These are phyloP conservation scores for Candida loeiensis DNA, from an alignment of 805 yeast genomes.

Conservation along the genomic window DNA sequence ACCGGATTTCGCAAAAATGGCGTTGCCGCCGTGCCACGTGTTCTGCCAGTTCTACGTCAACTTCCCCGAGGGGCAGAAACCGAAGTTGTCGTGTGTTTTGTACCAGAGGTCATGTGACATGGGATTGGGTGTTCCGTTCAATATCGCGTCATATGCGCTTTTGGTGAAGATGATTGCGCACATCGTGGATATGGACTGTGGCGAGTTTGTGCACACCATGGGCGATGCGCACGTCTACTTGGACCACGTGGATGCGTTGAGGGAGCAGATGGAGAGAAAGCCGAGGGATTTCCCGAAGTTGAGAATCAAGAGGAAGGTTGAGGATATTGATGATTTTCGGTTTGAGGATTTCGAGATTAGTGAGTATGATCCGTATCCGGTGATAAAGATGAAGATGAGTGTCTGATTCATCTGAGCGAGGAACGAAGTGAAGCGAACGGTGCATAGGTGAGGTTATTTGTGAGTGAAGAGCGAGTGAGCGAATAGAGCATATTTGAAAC, in stretches of 20 bases:
- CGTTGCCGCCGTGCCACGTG: conserved; percentile 97
- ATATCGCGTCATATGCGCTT: conserved; percentile 93
- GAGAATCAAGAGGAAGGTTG: conserved; percentile 45
- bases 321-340: conserved; percentile 78
- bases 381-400: conserved; percentile 95
- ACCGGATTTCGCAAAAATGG: conserved; percentile 90
- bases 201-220: conserved; percentile 90
- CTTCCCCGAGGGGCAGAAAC: conserved; percentile 61
- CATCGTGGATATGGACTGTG: conserved; percentile 91
- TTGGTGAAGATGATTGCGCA: conserved; percentile 93
- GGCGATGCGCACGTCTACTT: conserved; percentile 96
- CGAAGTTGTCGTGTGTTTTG: conserved; percentile 78
- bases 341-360: conserved; percentile 83
- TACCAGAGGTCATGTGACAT: conserved; percentile 98
- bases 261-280: conserved; percentile 68
- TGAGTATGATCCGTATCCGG: conserved; percentile 76
- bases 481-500: too few relatives aligned
- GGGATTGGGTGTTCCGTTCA: conserved; percentile 99
- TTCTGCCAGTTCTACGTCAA: conserved; percentile 92
- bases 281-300: conserved; percentile 84
- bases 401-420: conserved; percentile 46
- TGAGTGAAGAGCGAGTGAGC: too few relatives aligned
- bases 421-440: too few relatives aligned
- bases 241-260: conserved; percentile 89
- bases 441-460: too few relatives aligned